phyloP scores from a whole-genome alignment of 2,329 filamentous ascomycete species.

The Fusarium nurragi region DNA sequence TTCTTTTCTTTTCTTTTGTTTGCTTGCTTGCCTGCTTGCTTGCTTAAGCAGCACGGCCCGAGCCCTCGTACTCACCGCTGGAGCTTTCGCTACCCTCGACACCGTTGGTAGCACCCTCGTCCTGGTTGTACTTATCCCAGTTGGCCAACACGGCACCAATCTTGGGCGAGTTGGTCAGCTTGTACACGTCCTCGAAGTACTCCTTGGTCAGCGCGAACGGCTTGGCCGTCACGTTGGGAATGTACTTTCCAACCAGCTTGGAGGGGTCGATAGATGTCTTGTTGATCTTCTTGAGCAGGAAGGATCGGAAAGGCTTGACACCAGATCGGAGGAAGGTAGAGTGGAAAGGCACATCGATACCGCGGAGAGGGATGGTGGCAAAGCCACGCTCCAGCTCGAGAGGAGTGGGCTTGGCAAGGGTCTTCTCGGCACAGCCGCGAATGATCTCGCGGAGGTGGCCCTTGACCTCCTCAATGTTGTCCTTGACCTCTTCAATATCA shows the following conservation, averaged over 20 bases:
- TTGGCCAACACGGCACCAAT: conserved; percentile 86
- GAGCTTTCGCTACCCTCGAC: conserved; percentile 52
- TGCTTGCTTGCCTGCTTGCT: conserved; percentile 37
- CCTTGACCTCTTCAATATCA: conserved; percentile 92
- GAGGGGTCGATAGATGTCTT: conserved; percentile 98
- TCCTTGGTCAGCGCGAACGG: conserved; percentile 97
- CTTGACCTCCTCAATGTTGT: conserved; percentile 91
- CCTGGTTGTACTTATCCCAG: conserved; percentile 76
- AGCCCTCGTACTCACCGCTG: conserved; percentile 55
- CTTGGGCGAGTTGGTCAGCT: conserved; percentile 83
- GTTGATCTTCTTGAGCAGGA: conserved; percentile 99
- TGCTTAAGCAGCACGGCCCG: conserved; percentile 53
- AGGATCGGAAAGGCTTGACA: conserved; percentile 98
- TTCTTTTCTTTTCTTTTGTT: conserved; percentile 7
- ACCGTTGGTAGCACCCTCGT: conserved; percentile 53
- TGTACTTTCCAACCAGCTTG: conserved; percentile 98
- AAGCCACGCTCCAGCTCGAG: conserved; percentile 93
- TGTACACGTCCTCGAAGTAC: conserved; percentile 99
- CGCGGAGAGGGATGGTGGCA: conserved; percentile 94
- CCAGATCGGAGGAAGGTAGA: conserved; percentile 97
- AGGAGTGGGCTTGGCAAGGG: conserved; percentile 86
- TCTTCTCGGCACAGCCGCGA: conserved; percentile 84
- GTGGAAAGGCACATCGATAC: conserved; percentile 99
- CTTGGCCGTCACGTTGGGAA: conserved; percentile 96
- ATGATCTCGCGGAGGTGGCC: conserved; percentile 91